Base-by-base conservation (phyloP, 257 asterid genomes). In the Buddleja alternifolia region DNA sequence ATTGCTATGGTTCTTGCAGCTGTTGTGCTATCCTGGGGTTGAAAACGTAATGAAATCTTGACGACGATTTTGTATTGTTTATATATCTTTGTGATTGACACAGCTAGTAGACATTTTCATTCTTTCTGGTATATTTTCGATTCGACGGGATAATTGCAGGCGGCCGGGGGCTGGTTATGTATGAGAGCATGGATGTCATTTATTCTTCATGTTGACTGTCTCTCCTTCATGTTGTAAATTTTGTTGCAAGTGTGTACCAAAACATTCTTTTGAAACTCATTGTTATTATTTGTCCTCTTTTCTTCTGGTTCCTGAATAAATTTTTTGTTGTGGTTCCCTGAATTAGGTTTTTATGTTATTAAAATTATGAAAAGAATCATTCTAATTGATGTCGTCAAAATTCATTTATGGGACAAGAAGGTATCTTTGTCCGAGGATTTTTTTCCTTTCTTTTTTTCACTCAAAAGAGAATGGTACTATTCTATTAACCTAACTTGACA, bases 1-100 rank as follows among this genome's bases (percentile, higher is more conserved):
- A 61, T 86, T 59, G 75, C 89, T 57, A 11, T 82, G 69, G 75
- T 91, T 37, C 71, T 86, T 41, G 81, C 80, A 72, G 61, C 83
- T 19, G 58, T 73, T 70, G 56, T 72, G 60, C 51, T 80, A 8
- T 81, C 36, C 60, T 85, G 78, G 75, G 63, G 72, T 50, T 47
- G 37, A 60, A 53, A 52, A 53, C 60, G 29, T 63, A 20, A 54
- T 29, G 5, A 34, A 39, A 54, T 23, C 20, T 6, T 40, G 4
- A 8, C 41, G 7, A 15, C 63, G 59, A 63, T 72, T 71, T 73
- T 73, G 60, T 56, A 8, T 21, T 32, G 47, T 62, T 68, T 67
- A 41, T 67, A 70, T 62, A 29, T 29, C n/a, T 7, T 71, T 62
- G 8, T 66, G 53, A 53, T 75, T 55, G 76, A 60, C 64, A 2